Evolutionary conservation across 192 early-diverging fungal species (phyloP), one percentile per base, ranked within the genome.

Genomic region (Phlyctochytrium bullatum): DNA sequence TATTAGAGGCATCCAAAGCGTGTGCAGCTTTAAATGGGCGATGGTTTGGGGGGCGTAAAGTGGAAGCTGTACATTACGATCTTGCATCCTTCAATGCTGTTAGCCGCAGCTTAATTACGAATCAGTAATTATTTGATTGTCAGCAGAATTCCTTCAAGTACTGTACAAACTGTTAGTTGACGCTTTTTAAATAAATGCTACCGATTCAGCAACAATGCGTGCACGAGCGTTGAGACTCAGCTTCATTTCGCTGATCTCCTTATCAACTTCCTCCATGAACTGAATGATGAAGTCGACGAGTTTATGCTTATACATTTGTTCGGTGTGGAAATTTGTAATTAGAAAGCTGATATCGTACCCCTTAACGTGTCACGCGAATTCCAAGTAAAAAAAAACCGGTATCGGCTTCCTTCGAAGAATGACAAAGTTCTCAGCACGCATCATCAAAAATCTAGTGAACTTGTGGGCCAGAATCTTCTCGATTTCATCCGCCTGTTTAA

Each of bases 231-330:
- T 97, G 61, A 98, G 79, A 72, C 89, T 92, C 69, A 98, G 83
- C 80, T 96, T 95, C 93, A 97, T 97, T 75, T 97, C 95, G 72
- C 91, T 94, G 69, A 98, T 98, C 73, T 98, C 96, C 83, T 94
- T 96, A 79, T 98, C 96, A 23, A 98, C 96, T 66, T 95, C 96
- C 74, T 98, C 96, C 96, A 98, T 98, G 72, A 98, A 98, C 81
- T 96, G 91, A 59, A 98, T 89, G 70, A 97, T 93, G 77, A 98
- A 98, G 80, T 98, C 96, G 12, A 98, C 96, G 69, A 98, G 79
- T 78, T 98, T 98, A 85, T 98, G 94, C 85, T 97, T 97, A 77
- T 87, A 94, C 96, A 98, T 97, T 74, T 92, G 91, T 77, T 98
- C 96, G 2, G 95, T 95, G 68, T 98, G 96, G 81, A 89, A 84